phyloP scores from a whole-genome alignment of 305 asterid genomes.

The Solanum hybrid region DNA sequence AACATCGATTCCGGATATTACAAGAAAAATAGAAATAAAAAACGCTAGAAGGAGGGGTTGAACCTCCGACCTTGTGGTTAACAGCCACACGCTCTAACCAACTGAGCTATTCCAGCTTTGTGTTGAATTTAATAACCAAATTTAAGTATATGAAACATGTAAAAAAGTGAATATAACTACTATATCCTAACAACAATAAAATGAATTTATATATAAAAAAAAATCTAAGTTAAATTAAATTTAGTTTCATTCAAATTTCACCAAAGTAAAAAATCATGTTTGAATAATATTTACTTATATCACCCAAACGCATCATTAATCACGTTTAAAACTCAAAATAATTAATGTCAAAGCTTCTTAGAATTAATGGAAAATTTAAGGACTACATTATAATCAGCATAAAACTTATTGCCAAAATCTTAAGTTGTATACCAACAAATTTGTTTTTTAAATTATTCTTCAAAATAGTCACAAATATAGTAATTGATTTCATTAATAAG shows the following conservation, averaged over 20 bases:
- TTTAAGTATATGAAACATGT: background rate
- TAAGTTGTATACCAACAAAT: background rate
- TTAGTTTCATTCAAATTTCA: background rate
- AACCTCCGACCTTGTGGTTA: slow-evolving; percentile 33
- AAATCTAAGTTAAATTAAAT: no score
- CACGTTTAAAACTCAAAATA: no score
- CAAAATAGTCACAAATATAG: background rate
- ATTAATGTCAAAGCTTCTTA: background rate
- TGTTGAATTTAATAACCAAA: background rate
- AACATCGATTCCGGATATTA: background rate
- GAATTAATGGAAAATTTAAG: background rate
- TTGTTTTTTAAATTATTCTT: background rate
- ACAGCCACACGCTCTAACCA: background rate
- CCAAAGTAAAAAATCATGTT: background rate
- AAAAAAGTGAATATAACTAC: no score
- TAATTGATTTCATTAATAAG: background rate
- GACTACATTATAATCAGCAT: background rate
- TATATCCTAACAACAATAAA: background rate
- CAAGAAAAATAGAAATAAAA: background rate
- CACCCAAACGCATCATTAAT: background rate
- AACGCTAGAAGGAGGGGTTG: slow-evolving; percentile 38
- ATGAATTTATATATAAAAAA: no score
- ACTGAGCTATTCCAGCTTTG: background rate
- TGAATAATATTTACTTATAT: background rate
- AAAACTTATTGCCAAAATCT: background rate